Conservation (phyloP, 768 basidiomycete species). For the Coprinellus aureogranulatus region DNA sequence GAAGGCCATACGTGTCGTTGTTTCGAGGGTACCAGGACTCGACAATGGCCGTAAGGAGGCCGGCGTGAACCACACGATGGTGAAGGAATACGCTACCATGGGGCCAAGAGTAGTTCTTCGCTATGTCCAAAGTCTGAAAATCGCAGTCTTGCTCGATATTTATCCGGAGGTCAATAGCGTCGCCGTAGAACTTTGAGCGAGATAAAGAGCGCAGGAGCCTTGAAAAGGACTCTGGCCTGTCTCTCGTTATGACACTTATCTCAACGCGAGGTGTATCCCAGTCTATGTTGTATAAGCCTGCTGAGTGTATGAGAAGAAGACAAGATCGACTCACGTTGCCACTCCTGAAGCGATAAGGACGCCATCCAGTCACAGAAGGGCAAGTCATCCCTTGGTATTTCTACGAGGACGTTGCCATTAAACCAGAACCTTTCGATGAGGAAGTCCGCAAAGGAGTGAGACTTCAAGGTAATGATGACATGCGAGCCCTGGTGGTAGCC, state of each 20-base stretch:
- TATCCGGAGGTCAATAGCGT: slow-evolving; percentile 59
- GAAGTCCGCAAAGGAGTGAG: slow-evolving; percentile 13
- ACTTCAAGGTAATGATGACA: slow-evolving; percentile 13
- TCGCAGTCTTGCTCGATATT: slow-evolving; percentile 79
- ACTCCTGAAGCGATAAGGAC: slow-evolving; percentile 45
- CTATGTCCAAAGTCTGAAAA: slow-evolving; percentile 51
- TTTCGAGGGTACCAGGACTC: slow-evolving; percentile 85
- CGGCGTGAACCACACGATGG: slow-evolving; percentile 75
- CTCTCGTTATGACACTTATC: slow-evolving; percentile 73
- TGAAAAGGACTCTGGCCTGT: slow-evolving; percentile 66
- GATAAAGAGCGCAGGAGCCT: slow-evolving; percentile 66
- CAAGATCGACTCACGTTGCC: slow-evolving; percentile 53
- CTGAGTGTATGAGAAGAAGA: too few relatives aligned
- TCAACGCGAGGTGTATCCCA: slow-evolving; percentile 73
- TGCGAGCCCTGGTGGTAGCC: background rate
- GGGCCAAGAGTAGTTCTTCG: slow-evolving; percentile 48
- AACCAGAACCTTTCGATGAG: slow-evolving; percentile 1
- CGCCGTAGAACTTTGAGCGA: slow-evolving; percentile 63
- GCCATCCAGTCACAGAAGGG: slow-evolving; percentile 29
- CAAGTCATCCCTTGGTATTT: slow-evolving; percentile 16
- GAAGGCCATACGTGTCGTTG: slow-evolving; percentile 71
- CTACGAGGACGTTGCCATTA: slow-evolving; percentile 17
- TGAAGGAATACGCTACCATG: slow-evolving; percentile 61
- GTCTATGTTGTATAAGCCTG: slow-evolving; percentile 45
- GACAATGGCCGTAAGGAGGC: slow-evolving; percentile 77